Evolutionary conservation across 163 green algal genomes (phyloP).

Genomic region (Scenedesmus sp.): DNA sequence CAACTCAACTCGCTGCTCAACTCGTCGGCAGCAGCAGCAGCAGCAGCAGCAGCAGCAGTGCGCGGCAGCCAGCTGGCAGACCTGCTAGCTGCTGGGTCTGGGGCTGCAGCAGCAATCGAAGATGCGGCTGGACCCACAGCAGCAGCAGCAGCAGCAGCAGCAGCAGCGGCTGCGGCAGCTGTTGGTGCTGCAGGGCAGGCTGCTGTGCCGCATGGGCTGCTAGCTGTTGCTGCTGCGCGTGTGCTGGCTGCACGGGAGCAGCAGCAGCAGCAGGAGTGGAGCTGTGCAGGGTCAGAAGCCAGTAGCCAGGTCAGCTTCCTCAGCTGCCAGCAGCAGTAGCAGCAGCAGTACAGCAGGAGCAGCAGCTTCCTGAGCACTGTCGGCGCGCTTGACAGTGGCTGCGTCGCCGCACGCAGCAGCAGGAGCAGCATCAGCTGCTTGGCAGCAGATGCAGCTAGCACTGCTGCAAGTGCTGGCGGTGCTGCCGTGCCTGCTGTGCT

Average conservation of each 20-base stretch:
- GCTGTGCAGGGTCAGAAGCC: neutral
- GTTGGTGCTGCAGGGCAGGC: neutral
- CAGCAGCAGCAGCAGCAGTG: neutral
- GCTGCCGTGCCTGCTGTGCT: neutral
- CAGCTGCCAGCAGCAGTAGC: neutral
- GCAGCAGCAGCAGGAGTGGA: constrained; percentile 25
- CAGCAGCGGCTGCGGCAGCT: neutral
- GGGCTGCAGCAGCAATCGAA: neutral
- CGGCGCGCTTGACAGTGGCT: neutral
- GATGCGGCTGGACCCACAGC: neutral
- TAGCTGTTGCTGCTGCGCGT: constrained; percentile 19
- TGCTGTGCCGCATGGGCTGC: constrained; percentile 12
- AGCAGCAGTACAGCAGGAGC: constrained; percentile 33
- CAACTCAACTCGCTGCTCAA: neutral
- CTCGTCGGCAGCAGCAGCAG: neutral
- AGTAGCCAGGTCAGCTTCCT: neutral
- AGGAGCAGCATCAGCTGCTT: neutral
- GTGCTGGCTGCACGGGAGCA: constrained; percentile 36
- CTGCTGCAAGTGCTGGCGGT: neutral
- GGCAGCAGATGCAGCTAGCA: neutral
- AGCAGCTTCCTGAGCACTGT: constrained; percentile 8
- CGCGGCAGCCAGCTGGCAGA: neutral
- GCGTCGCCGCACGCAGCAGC: neutral
- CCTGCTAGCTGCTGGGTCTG: neutral
- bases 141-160: neutral